Conservation (phyloP, 805 yeast genomes). For the Ogataea henricii region DNA sequence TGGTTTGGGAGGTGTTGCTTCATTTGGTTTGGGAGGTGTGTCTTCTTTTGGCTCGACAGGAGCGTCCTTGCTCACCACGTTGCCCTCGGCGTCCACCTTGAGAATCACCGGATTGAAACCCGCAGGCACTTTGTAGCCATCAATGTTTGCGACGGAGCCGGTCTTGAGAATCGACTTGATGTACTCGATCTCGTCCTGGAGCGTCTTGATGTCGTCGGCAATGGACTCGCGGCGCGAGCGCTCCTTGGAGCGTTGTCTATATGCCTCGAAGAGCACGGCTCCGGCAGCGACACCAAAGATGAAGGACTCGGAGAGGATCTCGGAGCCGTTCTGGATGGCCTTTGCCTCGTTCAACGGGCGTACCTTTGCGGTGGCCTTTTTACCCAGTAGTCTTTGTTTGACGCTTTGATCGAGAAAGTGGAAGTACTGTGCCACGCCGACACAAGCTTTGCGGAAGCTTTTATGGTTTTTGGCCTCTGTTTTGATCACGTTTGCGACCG, state of each 20-base stretch:
- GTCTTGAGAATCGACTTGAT: constrained; percentile 48
- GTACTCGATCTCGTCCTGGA: constrained; percentile 70
- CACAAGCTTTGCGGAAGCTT: constrained; percentile 60
- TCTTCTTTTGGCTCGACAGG: neutral
- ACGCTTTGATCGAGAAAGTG: constrained; percentile 66
- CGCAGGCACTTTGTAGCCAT: constrained; percentile 50
- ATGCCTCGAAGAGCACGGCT: constrained; percentile 69
- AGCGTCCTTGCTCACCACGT: constrained; percentile 9
- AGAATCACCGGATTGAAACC: constrained; percentile 49
- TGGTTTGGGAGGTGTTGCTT: neutral
- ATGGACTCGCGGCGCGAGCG: constrained; percentile 60
- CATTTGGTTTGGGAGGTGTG: neutral
- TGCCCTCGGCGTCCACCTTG: constrained; percentile 35
- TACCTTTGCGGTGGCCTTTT: constrained; percentile 48
- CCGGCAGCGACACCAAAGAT: constrained; percentile 82
- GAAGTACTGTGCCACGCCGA: constrained; percentile 67
- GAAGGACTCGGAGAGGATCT: constrained; percentile 72
- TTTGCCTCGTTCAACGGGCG: constrained; percentile 80
- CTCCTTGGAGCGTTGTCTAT: constrained; percentile 67
- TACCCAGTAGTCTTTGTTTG: constrained; percentile 61
- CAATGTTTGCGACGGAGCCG: constrained; percentile 41
- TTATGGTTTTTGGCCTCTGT: constrained; percentile 76
- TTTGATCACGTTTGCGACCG: constrained; percentile 71
- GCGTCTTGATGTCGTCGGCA: constrained; percentile 67
- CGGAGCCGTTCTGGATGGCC: constrained; percentile 84